A percentile compares a stretch with the other conserved stretches of the same genome.
Conservation (phyloP, 73 alveolate genomes). For the Paramecium primaurelia region DNA sequence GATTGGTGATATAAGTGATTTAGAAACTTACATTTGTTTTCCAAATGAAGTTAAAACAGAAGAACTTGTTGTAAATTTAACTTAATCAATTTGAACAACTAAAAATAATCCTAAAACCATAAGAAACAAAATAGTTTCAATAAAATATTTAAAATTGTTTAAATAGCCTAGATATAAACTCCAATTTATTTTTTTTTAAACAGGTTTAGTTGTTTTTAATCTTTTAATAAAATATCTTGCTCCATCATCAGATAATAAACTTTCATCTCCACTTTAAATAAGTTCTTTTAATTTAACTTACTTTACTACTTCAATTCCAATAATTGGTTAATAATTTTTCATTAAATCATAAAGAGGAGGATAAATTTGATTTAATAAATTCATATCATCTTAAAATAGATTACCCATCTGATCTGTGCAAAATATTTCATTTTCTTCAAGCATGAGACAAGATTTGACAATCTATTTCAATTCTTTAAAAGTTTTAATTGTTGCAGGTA, state of each 20-base stretch:
- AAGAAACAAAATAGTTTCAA: background rate
- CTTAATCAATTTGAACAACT: background rate
- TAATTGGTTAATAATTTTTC: slow-evolving; percentile 9
- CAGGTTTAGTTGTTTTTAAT: background rate
- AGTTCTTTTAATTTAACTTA: background rate
- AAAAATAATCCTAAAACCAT: background rate
- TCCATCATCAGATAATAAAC: background rate
- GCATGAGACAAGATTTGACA: background rate
- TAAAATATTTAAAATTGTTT: background rate
- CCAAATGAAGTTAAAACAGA: background rate
- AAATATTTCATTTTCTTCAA: background rate
- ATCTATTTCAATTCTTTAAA: background rate
- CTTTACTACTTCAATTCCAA: background rate
- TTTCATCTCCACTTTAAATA: background rate
- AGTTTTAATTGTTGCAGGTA: background rate
- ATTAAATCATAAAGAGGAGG: slow-evolving; percentile 23
- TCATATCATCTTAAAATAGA: background rate
- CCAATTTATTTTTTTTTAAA: background rate
- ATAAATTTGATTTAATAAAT: background rate
- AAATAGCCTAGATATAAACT: background rate
- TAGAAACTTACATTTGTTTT: background rate
- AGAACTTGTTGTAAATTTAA: background rate
- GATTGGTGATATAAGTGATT: background rate
- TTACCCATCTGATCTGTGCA: slow-evolving; percentile 24
- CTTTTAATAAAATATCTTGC: background rate